These are phyloP conservation scores for Galerina sulciceps DNA, from an alignment of 768 basidiomycete species.

Conservation along the genomic window DNA sequence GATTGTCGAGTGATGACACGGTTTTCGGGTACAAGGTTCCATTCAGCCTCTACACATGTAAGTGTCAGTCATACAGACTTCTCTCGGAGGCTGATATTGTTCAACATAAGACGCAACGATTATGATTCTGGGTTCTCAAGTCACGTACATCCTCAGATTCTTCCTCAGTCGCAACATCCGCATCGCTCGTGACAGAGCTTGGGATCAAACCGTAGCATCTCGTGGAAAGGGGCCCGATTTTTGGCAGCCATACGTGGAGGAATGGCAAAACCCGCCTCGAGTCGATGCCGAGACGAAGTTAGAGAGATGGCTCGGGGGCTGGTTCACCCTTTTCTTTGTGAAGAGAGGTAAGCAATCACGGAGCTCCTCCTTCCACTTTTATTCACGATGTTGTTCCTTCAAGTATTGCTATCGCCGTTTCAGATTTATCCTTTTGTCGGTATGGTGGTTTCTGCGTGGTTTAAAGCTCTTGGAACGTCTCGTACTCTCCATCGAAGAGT, in stretches of 20 bases:
- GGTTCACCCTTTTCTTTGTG: constrained; percentile 45
- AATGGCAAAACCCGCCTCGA: constrained; percentile 66
- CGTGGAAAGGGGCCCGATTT: constrained; percentile 83
- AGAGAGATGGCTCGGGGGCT: constrained; percentile 39
- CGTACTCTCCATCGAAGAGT: constrained; percentile 72
- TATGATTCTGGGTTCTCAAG: constrained; percentile 73
- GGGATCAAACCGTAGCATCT: constrained; percentile 82
- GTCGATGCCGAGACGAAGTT: constrained; percentile 26
- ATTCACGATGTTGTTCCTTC: neutral
- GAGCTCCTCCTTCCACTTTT: neutral
- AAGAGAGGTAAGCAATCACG: constrained; percentile 42
- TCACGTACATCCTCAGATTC: constrained; percentile 76
- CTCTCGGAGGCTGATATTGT: neutral
- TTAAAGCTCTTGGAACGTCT: constrained; percentile 72
- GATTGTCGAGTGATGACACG: constrained; percentile 58
- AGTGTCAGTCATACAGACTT: constrained; percentile 8
- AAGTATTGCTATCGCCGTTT: constrained; percentile 65
- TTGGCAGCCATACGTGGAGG: constrained; percentile 85
- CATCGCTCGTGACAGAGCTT: constrained; percentile 76
- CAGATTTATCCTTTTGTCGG: constrained; percentile 75
- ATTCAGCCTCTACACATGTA: constrained; percentile 75
- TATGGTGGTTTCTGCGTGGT: constrained; percentile 58
- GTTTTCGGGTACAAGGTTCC: constrained; percentile 70
- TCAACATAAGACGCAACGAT: constrained; percentile 68
- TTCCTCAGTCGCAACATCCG: constrained; percentile 86